These are phyloP conservation scores for Lyophyllum shimeji DNA, from an alignment of 768 basidiomycete genomes.

Conservation along the genomic window DNA sequence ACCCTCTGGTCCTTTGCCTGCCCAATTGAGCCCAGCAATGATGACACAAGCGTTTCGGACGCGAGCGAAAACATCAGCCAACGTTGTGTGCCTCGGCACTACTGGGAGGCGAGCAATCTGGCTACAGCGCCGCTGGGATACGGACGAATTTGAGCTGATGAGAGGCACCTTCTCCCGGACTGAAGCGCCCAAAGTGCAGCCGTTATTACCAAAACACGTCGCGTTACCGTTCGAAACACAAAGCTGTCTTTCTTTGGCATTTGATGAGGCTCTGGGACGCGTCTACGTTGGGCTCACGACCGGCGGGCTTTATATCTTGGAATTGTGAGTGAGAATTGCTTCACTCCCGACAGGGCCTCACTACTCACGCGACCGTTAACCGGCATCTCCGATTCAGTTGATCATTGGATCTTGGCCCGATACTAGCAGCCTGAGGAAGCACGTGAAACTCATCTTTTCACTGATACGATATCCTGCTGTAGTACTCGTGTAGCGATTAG, in stretches of 20 bases:
- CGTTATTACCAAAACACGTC: conserved; percentile 44
- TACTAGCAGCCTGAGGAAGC: too few species aligned
- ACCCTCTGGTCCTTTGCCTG: conserved; percentile 8
- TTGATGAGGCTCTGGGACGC: conserved; percentile 56
- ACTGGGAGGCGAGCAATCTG: conserved; percentile 51
- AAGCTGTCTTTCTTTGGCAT: conserved; percentile 44
- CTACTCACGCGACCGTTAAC: neutral
- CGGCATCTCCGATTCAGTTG: neutral
- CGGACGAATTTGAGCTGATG: conserved; percentile 47
- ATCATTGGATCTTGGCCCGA: neutral
- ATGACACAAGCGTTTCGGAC: conserved; percentile 8
- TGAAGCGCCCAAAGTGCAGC: conserved; percentile 27
- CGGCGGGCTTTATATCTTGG: conserved; percentile 52
- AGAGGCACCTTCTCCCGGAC: conserved; percentile 42
- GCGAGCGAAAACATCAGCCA: conserved; percentile 13
- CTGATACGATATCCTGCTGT: too few species aligned
- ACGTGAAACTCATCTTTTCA: too few species aligned
- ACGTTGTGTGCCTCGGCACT: conserved; percentile 34
- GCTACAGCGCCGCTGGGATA: conserved; percentile 51
- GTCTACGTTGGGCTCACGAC: conserved; percentile 51
- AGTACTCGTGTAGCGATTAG: too few species aligned
- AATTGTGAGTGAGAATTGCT: conserved; percentile 25
- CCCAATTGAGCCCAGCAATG: neutral
- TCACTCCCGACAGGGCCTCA: neutral
- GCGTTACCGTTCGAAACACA: conserved; percentile 52